Evolutionary conservation across 2,329 filamentous ascomycete species (phyloP), one percentile per base, ranked within the genome.

Genomic region (Ceratocystis ficicola): DNA sequence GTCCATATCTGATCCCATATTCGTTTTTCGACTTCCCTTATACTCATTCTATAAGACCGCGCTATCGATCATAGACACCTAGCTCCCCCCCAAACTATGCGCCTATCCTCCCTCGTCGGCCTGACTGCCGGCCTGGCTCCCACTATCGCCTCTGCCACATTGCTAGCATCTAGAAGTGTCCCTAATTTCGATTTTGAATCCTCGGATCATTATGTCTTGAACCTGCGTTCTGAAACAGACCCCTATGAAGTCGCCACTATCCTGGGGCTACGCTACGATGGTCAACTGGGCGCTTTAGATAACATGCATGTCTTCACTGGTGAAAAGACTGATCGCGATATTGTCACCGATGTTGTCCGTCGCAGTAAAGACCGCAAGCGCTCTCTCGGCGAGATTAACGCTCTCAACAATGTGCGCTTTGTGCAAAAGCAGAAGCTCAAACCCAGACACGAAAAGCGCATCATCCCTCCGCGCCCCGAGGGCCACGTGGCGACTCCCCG

Each of bases 171-270:
- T 89, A 71, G 48, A 32, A 55, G 64, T 59, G 50, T 67, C 65
- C 63, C 69, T 36, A 44, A 64, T 8, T 59, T 68, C 36, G 83
- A 94, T 73, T 89, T 95, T 79, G 83, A 88, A 62, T 80, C 83
- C 48, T 85, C 91, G 76, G 93, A 99, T 75, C 97, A 95, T 77
- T 96, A 97, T 74, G 91, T 95, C 69, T 80, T 99, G 60, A 89
- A 96, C 70, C 82, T 99, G 72, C 83, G 87, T 67, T 77, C 83
- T 12, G 79, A 82, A 46, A 79, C 83, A 5, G 80, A 84, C 15
- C 90, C 91, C 17, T 76, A 82, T 28, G 80, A 87, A 50, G 80
- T 96, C 69, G 91, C 91, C 32, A 77, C 79, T 59, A 81, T 84
- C 25, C 78, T 99, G 7, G 90, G 89, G 22, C 79, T 96, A 61